phyloP scores from a whole-genome alignment of 768 basidiomycete genomes.

The Dioszegia hungarica region DNA sequence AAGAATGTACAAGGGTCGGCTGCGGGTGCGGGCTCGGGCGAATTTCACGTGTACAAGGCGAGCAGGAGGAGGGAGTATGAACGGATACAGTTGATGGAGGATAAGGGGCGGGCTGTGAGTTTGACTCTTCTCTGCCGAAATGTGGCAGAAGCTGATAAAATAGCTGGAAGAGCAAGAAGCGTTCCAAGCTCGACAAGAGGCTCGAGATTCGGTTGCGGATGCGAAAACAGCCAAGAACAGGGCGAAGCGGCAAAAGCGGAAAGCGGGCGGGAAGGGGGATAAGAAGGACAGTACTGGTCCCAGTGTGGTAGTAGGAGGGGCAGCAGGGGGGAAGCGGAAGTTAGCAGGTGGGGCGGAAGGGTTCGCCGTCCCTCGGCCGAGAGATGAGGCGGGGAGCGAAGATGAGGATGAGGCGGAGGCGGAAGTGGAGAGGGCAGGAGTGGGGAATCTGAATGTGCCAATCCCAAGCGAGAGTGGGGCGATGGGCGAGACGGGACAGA shows the following conservation, averaged over 20 bases:
- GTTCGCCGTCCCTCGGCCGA: conserved; percentile 58
- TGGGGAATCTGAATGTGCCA: conserved; percentile 9
- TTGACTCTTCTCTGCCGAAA: background rate
- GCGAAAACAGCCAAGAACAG: conserved; percentile 94
- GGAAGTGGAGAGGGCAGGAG: conserved; percentile 13
- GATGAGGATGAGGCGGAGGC: conserved; percentile 43
- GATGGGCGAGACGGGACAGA: background rate
- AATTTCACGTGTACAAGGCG: conserved; percentile 98
- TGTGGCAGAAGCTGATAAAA: background rate
- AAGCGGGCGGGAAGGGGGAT: conserved; percentile 58
- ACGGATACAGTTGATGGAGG: conserved; percentile 82
- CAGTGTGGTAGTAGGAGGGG: background rate
- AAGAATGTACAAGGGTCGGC: conserved; percentile 98
- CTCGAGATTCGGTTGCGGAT: conserved; percentile 66
- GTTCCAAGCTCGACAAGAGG: conserved; percentile 69
- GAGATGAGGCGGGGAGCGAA: conserved; percentile 48
- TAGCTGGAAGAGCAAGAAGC: conserved; percentile 65
- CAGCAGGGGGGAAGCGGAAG: conserved; percentile 60
- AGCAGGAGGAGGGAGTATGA: conserved; percentile 91
- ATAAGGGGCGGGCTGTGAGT: conserved; percentile 68
- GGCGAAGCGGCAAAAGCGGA: conserved; percentile 89
- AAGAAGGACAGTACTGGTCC: background rate
- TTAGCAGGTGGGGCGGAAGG: conserved; percentile 57
- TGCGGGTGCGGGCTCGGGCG: conserved; percentile 94
- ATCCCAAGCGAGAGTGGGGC: conserved; percentile 2